Evolutionary conservation across 2,329 filamentous ascomycete genomes (phyloP).

Genomic region (Harringtonia lauricola): DNA sequence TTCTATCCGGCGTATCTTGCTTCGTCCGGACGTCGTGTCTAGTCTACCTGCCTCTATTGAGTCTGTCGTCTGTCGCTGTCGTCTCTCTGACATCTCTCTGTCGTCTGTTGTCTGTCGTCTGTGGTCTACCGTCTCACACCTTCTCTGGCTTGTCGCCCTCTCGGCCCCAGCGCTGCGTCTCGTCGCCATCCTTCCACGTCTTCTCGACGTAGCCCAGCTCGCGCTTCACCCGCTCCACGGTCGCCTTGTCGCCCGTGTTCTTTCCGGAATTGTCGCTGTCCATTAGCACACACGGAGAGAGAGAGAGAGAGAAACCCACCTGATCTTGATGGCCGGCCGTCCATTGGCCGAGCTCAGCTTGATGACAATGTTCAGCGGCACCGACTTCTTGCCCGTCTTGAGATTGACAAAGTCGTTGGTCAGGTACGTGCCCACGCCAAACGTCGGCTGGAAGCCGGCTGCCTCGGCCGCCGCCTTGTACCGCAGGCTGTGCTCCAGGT

Average conservation of each 20-base stretch:
- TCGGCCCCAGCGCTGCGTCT: constrained; percentile 70
- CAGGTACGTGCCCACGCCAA: constrained; percentile 90
- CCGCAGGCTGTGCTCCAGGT: constrained; percentile 81
- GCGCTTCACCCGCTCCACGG: constrained; percentile 73
- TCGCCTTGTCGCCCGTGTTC: constrained; percentile 79
- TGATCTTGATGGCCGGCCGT: constrained; percentile 82
- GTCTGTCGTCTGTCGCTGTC: too few relatives aligned
- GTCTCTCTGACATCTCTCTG: too few relatives aligned
- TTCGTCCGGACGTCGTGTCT: too few relatives aligned
- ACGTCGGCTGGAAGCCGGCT: constrained; percentile 72
- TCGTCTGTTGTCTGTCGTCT: too few relatives aligned
- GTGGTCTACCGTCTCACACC: too few relatives aligned
- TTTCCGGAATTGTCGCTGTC: constrained; percentile 71
- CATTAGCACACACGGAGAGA: neutral
- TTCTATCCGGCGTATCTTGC: too few relatives aligned
- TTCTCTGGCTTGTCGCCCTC: constrained; percentile 19
- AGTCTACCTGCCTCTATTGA: too few relatives aligned
- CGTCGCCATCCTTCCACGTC: constrained; percentile 73
- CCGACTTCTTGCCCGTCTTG: constrained; percentile 68
- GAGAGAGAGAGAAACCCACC: constrained; percentile 19
- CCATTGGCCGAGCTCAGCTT: constrained; percentile 82
- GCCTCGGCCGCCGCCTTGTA: constrained; percentile 79
- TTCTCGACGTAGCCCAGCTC: constrained; percentile 79
- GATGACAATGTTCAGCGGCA: constrained; percentile 93
- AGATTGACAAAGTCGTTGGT: constrained; percentile 84